Evolutionary conservation across 1,139 yeast species (phyloP).

Genomic region (Kluyveromyces sp.): DNA sequence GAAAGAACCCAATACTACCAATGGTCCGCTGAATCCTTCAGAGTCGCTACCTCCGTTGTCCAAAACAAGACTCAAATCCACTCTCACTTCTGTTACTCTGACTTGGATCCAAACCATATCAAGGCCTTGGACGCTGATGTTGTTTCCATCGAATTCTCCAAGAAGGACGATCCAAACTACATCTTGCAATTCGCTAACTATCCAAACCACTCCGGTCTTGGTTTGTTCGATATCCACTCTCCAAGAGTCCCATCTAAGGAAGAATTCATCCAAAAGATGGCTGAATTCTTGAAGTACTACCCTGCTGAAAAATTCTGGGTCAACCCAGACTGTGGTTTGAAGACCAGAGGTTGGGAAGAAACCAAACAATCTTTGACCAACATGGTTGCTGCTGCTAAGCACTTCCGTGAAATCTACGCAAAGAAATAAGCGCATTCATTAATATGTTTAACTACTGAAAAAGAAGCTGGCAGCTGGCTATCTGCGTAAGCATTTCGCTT

Average conservation of each 20-base stretch:
- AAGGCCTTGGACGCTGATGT: conserved; percentile 99
- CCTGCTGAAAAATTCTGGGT: conserved; percentile 99
- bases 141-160: conserved; percentile 97
- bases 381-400: conserved; percentile 98
- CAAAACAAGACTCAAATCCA: conserved; percentile 93
- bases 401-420: conserved; percentile 64
- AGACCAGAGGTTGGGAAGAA: conserved; percentile 96
- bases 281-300: conserved; percentile 90
- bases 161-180: conserved; percentile 98
- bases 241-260: conserved; percentile 98
- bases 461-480: no score
- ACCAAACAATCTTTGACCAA: conserved; percentile 81
- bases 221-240: conserved; percentile 97
- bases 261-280: conserved; percentile 90
- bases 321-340: conserved; percentile 99
- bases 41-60: conserved; percentile 99
- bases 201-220: conserved; percentile 99
- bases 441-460: not conserved
- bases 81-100: conserved; percentile 99
- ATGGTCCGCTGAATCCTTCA: conserved; percentile 99
- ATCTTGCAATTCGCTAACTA: conserved; percentile 95
- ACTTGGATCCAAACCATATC: conserved; percentile 98
- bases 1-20: conserved; percentile 94
- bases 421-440: conserved; percentile 18
- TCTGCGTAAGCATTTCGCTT: no score